Conservation (phyloP, 306 rosid species). For the Quercus variabilis region DNA sequence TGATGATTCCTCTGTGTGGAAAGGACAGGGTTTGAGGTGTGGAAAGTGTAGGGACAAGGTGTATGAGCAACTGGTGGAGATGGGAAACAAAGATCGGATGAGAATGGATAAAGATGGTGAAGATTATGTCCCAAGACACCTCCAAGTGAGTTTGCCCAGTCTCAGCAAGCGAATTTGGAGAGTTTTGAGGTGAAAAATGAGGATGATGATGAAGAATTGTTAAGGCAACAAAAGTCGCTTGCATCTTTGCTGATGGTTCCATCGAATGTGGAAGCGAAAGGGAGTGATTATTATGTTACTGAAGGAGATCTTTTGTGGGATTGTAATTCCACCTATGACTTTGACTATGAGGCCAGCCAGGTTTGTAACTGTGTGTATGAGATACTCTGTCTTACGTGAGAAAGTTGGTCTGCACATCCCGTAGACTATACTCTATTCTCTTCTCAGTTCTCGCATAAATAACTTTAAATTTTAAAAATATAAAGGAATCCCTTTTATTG, state of each 20-base stretch:
- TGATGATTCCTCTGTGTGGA: background rate
- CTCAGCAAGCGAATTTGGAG: background rate
- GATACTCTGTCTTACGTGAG: too few species aligned
- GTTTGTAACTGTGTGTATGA: slow-evolving; percentile 1
- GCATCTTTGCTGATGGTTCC: slow-evolving; percentile 27
- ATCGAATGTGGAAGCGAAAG: background rate
- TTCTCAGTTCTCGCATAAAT: too few species aligned
- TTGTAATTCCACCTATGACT: background rate
- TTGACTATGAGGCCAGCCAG: slow-evolving; percentile 26
- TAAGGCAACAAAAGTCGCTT: slow-evolving; percentile 36
- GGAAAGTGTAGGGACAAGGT: slow-evolving; percentile 17
- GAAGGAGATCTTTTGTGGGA: slow-evolving; percentile 32
- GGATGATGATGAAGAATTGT: slow-evolving; percentile 15
- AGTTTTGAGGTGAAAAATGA: background rate
- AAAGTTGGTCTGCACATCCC: too few species aligned
- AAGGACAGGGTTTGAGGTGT: background rate
- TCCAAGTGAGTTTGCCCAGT: background rate
- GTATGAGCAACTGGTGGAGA: slow-evolving; percentile 30
- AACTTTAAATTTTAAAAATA: too few species aligned
- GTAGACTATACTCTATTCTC: too few species aligned
- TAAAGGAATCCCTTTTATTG: too few species aligned
- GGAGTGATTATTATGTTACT: slow-evolving; percentile 4
- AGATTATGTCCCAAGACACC: slow-evolving; percentile 1
- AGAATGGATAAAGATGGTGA: background rate
- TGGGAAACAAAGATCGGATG: slow-evolving; percentile 15